These are phyloP conservation scores for Brassica cretica DNA, from an alignment of 345 rosid genomes.

Conservation along the genomic window DNA sequence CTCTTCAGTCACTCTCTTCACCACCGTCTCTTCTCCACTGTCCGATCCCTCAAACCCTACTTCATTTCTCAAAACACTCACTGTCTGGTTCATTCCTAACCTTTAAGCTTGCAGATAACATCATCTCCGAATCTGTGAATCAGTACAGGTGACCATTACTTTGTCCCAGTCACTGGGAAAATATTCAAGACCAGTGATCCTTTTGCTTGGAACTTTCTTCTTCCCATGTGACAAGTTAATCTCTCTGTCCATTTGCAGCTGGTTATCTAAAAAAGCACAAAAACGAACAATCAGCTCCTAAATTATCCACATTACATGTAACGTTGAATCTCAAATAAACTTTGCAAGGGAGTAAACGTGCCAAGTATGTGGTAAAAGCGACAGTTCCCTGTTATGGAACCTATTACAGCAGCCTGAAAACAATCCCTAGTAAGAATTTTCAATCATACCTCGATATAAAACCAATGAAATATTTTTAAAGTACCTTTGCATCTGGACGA, in stretches of 20 bases:
- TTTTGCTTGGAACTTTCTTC: slow-evolving; percentile 66
- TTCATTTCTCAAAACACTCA: neutral
- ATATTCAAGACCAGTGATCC: slow-evolving; percentile 65
- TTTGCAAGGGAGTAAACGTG: slow-evolving; percentile 26
- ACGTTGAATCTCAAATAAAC: neutral
- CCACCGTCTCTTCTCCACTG: slow-evolving; percentile 39
- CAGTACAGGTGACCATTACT: slow-evolving; percentile 69
- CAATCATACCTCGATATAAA: neutral
- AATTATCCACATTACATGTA: neutral
- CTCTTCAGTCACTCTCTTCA: slow-evolving; percentile 8
- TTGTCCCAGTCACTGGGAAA: slow-evolving; percentile 55
- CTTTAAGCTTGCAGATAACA: slow-evolving; percentile 61
- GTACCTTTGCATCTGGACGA: slow-evolving; percentile 64
- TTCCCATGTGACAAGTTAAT: slow-evolving; percentile 53
- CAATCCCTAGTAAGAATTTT: slow-evolving; percentile 9
- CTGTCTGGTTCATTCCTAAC: slow-evolving; percentile 22
- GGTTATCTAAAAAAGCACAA: slow-evolving; percentile 43
- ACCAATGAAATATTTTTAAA: neutral
- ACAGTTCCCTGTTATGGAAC: slow-evolving; percentile 67
- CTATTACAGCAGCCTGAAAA: slow-evolving; percentile 64
- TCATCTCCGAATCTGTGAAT: slow-evolving; percentile 56
- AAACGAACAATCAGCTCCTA: neutral
- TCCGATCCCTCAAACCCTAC: slow-evolving; percentile 28
- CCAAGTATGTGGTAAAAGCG: slow-evolving; percentile 53
- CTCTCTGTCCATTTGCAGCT: slow-evolving; percentile 65